Evolutionary conservation across 129 eudicot genomes (phyloP), one percentile per base, ranked within the genome.

Genomic region (Centella asiatica): DNA sequence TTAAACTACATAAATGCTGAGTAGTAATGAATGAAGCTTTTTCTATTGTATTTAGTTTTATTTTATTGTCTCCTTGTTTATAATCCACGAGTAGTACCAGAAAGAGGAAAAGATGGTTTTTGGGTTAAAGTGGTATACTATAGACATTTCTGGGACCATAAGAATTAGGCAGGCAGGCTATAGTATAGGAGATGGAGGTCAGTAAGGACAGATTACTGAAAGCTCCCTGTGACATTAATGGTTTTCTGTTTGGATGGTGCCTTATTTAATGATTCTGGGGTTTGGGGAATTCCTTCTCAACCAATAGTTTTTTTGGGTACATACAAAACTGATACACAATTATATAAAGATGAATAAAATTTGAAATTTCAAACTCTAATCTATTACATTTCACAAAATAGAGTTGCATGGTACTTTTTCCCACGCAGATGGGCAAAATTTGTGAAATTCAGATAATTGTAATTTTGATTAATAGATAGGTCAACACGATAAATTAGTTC

Each of bases 31-130:
- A 70, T 40, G 40, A 60, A 65, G 18, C 50, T 47, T 46, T 53
- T 73, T n/a, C n/a, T n/a, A n/a, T n/a, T n/a, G n/a, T n/a, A n/a
- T n/a, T n/a, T n/a, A n/a, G n/a, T n/a, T n/a, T n/a, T n/a, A n/a
- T n/a, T n/a, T n/a, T n/a, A n/a, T 59, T 53, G n/a, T 46, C 28
- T 14, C 24, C n/a, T n/a, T n/a, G n/a, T n/a, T n/a, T n/a, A n/a
- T n/a, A n/a, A n/a, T n/a, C n/a, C n/a, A n/a, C n/a, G n/a, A n/a
- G n/a, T 55, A 51, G 59, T 65, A 44, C 69, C 72, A 65, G 46
- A 65, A 53, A 69, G 33, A 57, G 76, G 57, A 67, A 66, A 51
- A 60, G 50, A 66, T 74, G 71, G 65, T 62, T 61, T 44, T 70
- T 61, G 56, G 64, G 68, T 48, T 61, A 64, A 69, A 67, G 57